phyloP scores from a whole-genome alignment of 2,329 filamentous ascomycete genomes.

The Penicillium verrucosum region DNA sequence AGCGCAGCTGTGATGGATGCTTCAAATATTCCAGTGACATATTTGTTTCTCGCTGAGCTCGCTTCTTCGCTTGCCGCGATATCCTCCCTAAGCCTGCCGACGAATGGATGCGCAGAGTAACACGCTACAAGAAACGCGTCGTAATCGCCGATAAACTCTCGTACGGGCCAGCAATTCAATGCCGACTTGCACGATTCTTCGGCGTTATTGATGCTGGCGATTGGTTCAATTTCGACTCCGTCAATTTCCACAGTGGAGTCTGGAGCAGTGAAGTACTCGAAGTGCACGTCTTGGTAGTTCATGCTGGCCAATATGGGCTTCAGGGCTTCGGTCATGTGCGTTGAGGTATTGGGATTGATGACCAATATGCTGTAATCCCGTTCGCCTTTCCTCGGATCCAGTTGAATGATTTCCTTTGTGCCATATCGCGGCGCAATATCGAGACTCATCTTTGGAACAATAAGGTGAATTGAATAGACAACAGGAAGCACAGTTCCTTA shows the following conservation, averaged over 20 bases:
- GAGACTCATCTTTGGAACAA: neutral
- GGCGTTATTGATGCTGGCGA: slow-evolving; percentile 74
- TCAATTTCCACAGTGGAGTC: slow-evolving; percentile 30
- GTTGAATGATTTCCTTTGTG: neutral
- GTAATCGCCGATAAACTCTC: slow-evolving; percentile 47
- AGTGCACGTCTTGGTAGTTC: slow-evolving; percentile 35
- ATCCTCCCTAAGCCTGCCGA: slow-evolving; percentile 56
- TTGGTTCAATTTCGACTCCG: slow-evolving; percentile 45
- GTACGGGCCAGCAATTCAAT: slow-evolving; percentile 57
- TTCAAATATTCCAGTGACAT: slow-evolving; percentile 83
- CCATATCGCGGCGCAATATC: neutral
- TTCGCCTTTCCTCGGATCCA: slow-evolving; percentile 10
- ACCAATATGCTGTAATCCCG: slow-evolving; percentile 36
- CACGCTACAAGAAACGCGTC: slow-evolving; percentile 85
- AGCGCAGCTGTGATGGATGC: slow-evolving; percentile 68
- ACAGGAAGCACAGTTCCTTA: neutral
- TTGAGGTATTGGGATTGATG: slow-evolving; percentile 47
- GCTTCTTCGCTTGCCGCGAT: slow-evolving; percentile 28
- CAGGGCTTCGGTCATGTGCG: slow-evolving; percentile 44
- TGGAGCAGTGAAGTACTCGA: slow-evolving; percentile 42
- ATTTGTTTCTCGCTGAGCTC: slow-evolving; percentile 38
- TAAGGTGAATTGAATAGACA: neutral
- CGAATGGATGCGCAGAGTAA: slow-evolving; percentile 80
- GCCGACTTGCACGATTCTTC: slow-evolving; percentile 64
- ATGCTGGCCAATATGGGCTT: slow-evolving; percentile 40